Evolutionary conservation across 1,139 yeast species (phyloP).

Genomic region (Pichia cactophila): DNA sequence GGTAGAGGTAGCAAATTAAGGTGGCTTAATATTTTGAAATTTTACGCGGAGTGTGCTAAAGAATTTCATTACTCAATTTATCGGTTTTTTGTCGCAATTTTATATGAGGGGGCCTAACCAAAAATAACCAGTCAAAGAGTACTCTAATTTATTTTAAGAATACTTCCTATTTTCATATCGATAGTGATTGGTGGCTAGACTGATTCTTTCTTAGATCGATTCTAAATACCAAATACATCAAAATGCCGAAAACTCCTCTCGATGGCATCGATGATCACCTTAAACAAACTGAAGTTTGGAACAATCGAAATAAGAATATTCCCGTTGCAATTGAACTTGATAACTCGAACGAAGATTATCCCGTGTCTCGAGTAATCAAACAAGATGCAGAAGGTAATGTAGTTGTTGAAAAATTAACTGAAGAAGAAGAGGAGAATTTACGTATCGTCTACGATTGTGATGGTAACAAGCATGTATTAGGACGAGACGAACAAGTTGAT

Average conservation of each 20-base stretch:
- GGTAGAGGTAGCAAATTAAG: too few relatives aligned
- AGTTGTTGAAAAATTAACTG: conserved; percentile 45
- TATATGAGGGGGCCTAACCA: too few relatives aligned
- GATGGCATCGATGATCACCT: conserved; percentile 58
- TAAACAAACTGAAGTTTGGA: conserved; percentile 19
- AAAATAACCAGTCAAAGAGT: too few relatives aligned
- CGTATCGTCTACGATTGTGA: conserved; percentile 11
- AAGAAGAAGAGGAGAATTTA: conserved; percentile 15
- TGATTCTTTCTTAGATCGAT: too few relatives aligned
- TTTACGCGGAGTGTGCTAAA: too few relatives aligned
- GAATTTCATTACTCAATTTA: too few relatives aligned
- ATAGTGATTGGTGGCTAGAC: too few relatives aligned
- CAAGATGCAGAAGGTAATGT: conserved; percentile 72
- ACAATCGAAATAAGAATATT: conserved; percentile 1
- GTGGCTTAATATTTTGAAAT: too few relatives aligned
- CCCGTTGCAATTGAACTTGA: conserved; percentile 38
- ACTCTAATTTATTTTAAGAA: too few relatives aligned
- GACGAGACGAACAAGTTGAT: not conserved
- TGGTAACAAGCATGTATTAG: conserved; percentile 1
- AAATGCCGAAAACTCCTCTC: not conserved
- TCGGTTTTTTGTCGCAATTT: too few relatives aligned
- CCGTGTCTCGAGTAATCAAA: conserved; percentile 63
- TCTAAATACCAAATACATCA: too few relatives aligned
- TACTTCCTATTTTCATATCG: too few relatives aligned
- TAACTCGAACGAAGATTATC: conserved; percentile 58